phyloP scores from a whole-genome alignment of 768 basidiomycete species.

The Dacryopinax primogenitus region DNA sequence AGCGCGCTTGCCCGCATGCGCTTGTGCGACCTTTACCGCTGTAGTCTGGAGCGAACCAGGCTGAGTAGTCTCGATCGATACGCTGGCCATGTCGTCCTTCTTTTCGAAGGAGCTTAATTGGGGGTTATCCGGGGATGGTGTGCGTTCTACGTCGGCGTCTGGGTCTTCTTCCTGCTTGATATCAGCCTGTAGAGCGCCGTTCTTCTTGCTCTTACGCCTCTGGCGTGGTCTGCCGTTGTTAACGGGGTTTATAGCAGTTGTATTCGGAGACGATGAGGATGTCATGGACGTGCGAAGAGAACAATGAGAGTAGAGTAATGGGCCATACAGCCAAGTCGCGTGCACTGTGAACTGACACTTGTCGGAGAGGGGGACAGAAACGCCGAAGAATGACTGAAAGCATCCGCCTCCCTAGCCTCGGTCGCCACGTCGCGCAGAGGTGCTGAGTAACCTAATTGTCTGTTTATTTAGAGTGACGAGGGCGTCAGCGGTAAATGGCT shows the following conservation, averaged over 20 bases:
- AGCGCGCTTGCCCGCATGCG: not conserved
- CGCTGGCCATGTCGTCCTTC: not conserved
- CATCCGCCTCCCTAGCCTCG: not conserved
- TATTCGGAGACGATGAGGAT: not conserved
- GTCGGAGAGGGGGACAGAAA: no score
- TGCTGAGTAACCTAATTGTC: not conserved
- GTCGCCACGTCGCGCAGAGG: not conserved
- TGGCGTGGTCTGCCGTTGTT: not conserved
- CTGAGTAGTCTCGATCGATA: not conserved
- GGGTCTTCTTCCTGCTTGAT: constrained; percentile 1
- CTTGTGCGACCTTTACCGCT: not conserved
- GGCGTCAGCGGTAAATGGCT: not conserved
- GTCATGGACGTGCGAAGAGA: not conserved
- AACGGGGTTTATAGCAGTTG: not conserved
- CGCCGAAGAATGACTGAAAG: no score
- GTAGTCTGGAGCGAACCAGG: not conserved
- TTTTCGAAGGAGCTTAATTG: not conserved
- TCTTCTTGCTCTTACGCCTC: not conserved
- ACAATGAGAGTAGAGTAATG: not conserved
- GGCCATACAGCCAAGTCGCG: no score
- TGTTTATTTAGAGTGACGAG: not conserved
- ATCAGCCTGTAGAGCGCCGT: not conserved
- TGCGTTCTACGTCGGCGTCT: not conserved
- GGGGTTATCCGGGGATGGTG: not conserved
- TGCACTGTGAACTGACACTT: no score